Evolutionary conservation across 2,329 filamentous ascomycete genomes (phyloP).

Genomic region (Cytospora piceicola): DNA sequence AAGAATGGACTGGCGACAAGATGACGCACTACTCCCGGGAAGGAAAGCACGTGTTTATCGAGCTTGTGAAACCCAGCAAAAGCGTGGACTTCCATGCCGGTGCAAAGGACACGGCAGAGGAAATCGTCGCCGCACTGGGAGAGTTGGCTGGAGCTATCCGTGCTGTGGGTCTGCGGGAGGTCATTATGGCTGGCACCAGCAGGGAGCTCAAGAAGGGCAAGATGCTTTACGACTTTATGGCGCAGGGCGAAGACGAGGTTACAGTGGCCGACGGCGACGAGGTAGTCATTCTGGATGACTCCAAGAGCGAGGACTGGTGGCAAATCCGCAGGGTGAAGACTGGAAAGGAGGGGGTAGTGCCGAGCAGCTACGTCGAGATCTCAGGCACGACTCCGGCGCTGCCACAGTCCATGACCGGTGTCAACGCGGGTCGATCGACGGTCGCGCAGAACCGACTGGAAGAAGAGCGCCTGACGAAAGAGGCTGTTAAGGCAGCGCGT

Average conservation of each 20-base stretch:
- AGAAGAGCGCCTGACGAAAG: constrained; percentile 81
- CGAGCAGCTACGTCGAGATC: constrained; percentile 93
- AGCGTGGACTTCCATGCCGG: constrained; percentile 97
- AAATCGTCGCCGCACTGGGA: constrained; percentile 86
- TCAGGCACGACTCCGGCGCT: constrained; percentile 66
- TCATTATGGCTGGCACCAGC: constrained; percentile 78
- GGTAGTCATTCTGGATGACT: constrained; percentile 86
- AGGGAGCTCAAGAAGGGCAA: constrained; percentile 72
- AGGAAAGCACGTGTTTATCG: constrained; percentile 96
- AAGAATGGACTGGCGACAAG: constrained; percentile 93
- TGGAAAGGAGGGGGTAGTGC: constrained; percentile 92
- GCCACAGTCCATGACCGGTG: constrained; percentile 52
- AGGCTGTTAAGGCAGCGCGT: constrained; percentile 66
- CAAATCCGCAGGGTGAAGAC: constrained; percentile 89
- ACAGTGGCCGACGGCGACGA: constrained; percentile 90
- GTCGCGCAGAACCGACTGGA: constrained; percentile 80
- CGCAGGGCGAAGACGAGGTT: constrained; percentile 94
- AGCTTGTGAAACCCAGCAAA: constrained; percentile 88
- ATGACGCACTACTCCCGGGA: constrained; percentile 98
- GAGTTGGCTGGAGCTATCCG: constrained; percentile 85
- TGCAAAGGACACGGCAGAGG: constrained; percentile 92
- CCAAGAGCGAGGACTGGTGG: constrained; percentile 98
- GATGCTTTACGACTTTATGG: constrained; percentile 94
- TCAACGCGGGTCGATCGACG: constrained; percentile 60
- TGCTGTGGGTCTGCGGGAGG: constrained; percentile 82